Percentiles rank a stretch among this genome's conserved stretches.
These are phyloP conservation scores for Secale cereale DNA, from an alignment of 176 grass and related monocot genomes.

Conservation along the genomic window DNA sequence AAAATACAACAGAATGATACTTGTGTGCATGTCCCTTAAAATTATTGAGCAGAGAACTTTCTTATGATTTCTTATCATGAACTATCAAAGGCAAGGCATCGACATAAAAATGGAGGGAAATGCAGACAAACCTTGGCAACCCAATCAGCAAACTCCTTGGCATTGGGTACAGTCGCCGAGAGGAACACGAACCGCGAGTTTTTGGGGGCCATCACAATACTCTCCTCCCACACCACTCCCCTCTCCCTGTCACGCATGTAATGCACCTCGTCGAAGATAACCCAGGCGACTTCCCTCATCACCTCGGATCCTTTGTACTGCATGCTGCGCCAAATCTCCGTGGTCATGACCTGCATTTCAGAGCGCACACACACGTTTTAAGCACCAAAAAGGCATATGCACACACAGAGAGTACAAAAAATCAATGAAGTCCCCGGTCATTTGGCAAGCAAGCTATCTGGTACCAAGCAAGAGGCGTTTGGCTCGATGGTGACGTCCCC, in stretches of 20 bases:
- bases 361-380: background rate
- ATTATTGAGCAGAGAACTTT: background rate
- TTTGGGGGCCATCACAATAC: conserved; percentile 95
- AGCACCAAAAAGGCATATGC: background rate
- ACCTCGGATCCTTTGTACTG: conserved; percentile 94
- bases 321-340: conserved; percentile 99
- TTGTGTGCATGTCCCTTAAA: background rate
- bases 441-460: background rate
- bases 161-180: conserved; percentile 92
- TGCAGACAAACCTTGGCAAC: conserved; percentile 76
- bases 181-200: conserved; percentile 95
- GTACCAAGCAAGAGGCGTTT: conserved; percentile 88
- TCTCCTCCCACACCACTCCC: conserved; percentile 98
- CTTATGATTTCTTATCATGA: background rate
- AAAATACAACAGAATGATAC: background rate
- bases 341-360: conserved; percentile 80
- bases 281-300: conserved; percentile 92
- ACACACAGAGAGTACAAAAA: background rate
- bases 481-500: conserved; percentile 93
- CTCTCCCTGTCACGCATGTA: conserved; percentile 98
- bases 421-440: too few relatives aligned
- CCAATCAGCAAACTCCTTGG: conserved; percentile 98
- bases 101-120: background rate
- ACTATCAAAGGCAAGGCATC: background rate
- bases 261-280: conserved; percentile 97